Evolutionary conservation across 192 early-diverging fungal species (phyloP), one percentile per base, ranked within the genome.

Genomic region (Umbelopsis sp.): DNA sequence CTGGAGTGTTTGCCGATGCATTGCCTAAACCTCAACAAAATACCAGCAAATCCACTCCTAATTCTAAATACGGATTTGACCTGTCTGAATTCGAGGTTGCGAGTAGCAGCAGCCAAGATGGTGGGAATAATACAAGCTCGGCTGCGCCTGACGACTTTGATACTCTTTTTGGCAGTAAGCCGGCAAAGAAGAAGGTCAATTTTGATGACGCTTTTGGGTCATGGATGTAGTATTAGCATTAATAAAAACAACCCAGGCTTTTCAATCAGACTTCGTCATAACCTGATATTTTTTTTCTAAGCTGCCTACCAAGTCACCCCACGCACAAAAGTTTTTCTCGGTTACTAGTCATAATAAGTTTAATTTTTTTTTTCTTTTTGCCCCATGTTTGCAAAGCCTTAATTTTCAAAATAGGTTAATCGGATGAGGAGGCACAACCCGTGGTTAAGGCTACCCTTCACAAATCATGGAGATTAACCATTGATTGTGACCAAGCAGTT

Each of bases 51-150:
- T n/a, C 53, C 10, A 46, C 48, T 18, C 53, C 67, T 4, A 78
- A 78, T n/a, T 66, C 67, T 4, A 78, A 78, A 33, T 78, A 78
- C 61, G 71, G 71, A 52, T 78, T 78, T 70, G 76, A 78, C 48
- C 45, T 78, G 4, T 67, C 66, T 20, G 71, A 64, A 58, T 70
- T 80, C 27, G 67, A 79, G 20, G 10, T 61, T 61, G 10, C 55
- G 9, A 61, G 30, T 4, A 16, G 27, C 16, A 13, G 23, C 30
- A 23, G 21, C 21, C 51, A 52, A 52, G 51, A 52, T 13, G 21
- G 15, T 7, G 30, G 27, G 2, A 35, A 15, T 35, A 61, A 15
- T 61, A 8, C 37, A 6, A 41, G 10, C 37, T 41, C 37, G 37
- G 5, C 55, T 0, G 55, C 55, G 13, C 8, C 9, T 16, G 55